Evolutionary conservation across 495 filamentous ascomycete genomes (phyloP).

Genomic region (Hyaloscypha variabilis): DNA sequence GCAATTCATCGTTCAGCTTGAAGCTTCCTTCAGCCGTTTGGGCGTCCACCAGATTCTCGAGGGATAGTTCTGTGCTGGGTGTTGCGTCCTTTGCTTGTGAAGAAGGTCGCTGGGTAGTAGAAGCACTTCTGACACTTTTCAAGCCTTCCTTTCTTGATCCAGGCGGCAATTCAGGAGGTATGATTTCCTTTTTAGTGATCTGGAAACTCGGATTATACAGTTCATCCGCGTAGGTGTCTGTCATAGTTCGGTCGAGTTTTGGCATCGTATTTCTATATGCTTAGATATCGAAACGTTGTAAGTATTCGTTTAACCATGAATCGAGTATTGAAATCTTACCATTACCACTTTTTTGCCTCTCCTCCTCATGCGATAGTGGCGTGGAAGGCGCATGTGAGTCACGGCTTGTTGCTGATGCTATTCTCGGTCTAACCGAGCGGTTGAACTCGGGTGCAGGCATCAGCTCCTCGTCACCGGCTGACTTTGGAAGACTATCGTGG

Average conservation of each 20-base stretch:
- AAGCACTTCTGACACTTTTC: too few relatives aligned
- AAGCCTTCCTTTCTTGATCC: too few relatives aligned
- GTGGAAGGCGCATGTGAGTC: slow-evolving; percentile 61
- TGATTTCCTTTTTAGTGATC: too few relatives aligned
- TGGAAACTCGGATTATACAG: slow-evolving; percentile 62
- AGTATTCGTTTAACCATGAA: slow-evolving; percentile 62
- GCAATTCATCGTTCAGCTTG: too few relatives aligned
- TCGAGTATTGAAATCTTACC: slow-evolving; percentile 45
- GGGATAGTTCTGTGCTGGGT: too few relatives aligned
- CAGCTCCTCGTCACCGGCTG: slow-evolving; percentile 26
- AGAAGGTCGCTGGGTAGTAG: too few relatives aligned
- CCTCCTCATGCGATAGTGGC: slow-evolving; percentile 48
- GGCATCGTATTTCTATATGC: slow-evolving; percentile 62
- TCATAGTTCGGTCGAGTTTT: slow-evolving; percentile 83
- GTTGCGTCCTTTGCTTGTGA: too few relatives aligned
- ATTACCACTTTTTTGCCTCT: slow-evolving; percentile 33
- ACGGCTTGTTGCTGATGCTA: slow-evolving; percentile 46
- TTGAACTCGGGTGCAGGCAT: slow-evolving; percentile 32
- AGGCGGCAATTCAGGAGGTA: too few relatives aligned
- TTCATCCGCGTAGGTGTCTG: slow-evolving; percentile 83
- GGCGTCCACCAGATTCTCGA: too few relatives aligned
- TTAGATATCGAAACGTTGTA: slow-evolving; percentile 50
- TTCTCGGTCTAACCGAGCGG: slow-evolving; percentile 34
- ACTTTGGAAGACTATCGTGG: slow-evolving; percentile 22
- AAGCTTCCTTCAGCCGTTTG: too few relatives aligned